Evolutionary conservation across 106 monocot genomes (phyloP).

Genomic region (Ottelia alismoides): DNA sequence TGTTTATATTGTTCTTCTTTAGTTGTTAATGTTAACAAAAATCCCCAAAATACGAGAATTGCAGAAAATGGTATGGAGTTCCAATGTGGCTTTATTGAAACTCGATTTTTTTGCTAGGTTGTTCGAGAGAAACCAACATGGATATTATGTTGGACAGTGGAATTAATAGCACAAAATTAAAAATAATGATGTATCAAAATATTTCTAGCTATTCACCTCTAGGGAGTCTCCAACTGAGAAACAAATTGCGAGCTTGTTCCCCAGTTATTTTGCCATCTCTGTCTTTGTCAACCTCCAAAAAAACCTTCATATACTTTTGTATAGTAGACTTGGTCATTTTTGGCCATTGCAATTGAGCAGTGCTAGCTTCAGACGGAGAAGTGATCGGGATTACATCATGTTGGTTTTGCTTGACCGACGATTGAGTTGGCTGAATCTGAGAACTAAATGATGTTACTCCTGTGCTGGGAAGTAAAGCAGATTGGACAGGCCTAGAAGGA

Average conservation of each 20-base stretch:
- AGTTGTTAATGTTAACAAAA: no score
- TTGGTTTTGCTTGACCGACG: conserved; percentile 34
- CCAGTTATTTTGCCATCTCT: conserved; percentile 98
- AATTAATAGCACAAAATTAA: no score
- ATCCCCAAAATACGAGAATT: no score
- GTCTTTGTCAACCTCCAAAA: conserved; percentile 91
- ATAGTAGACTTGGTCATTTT: conserved; percentile 68
- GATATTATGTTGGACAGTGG: no score
- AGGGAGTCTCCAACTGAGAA: conserved; percentile 97
- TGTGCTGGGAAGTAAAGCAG: conserved; percentile 18
- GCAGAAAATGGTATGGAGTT: no score
- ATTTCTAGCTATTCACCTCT: conserved; percentile 84
- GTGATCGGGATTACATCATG: conserved; percentile 6
- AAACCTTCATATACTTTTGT: conserved; percentile 81
- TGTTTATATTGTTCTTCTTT: no score
- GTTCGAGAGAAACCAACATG: no score
- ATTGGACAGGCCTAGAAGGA: conserved; percentile 24
- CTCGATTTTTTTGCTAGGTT: no score
- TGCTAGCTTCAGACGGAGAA: conserved; percentile 9
- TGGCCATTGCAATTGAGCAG: conserved; percentile 53
- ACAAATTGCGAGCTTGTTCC: conserved; percentile 66
- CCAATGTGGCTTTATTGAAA: no score
- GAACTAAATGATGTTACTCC: conserved; percentile 12
- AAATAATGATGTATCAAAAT: no score
- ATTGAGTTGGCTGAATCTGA: conserved; percentile 33